Percentiles rank a stretch among this genome's conserved stretches.
Evolutionary conservation across 2,329 filamentous ascomycete species (phyloP).

Genomic region (Plenodomus lindquistii): DNA sequence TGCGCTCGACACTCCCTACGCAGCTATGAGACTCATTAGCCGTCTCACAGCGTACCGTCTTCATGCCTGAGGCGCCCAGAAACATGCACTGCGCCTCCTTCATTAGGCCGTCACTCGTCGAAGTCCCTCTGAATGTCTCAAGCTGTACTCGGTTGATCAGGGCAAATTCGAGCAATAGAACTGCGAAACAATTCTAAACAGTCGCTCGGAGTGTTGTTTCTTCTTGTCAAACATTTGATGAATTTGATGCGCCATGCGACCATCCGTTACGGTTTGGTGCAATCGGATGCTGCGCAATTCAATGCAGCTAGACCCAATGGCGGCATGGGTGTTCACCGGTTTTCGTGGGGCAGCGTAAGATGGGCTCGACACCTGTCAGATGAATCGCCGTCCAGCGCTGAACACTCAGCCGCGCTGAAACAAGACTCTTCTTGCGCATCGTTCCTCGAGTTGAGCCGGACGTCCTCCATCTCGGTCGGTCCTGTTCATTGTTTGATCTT

Average conservation of each 20-base stretch:
- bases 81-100: background rate
- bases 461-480: constrained; percentile 28
- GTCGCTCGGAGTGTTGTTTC: constrained; percentile 12
- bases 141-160: background rate
- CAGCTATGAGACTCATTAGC: constrained; percentile 22
- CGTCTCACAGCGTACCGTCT: constrained; percentile 20
- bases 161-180: background rate
- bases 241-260: constrained; percentile 20
- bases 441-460: constrained; percentile 35
- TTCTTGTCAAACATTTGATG: constrained; percentile 22
- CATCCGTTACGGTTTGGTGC: constrained; percentile 34
- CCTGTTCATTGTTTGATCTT: constrained; percentile 22
- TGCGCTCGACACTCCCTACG: constrained; percentile 12
- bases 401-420: constrained; percentile 32
- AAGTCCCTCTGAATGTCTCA: constrained; percentile 1
- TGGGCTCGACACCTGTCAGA: constrained; percentile 28
- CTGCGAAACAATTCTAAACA: constrained; percentile 5
- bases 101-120: background rate
- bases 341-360: constrained; percentile 39
- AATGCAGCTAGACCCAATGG: constrained; percentile 38
- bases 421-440: constrained; percentile 33
- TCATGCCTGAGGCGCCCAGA: constrained; percentile 32
- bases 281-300: constrained; percentile 33
- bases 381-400: constrained; percentile 27
- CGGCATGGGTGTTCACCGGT: constrained; percentile 40